Base-by-base conservation (phyloP, 2,329 filamentous ascomycete genomes). In the Pseudocercospora pini-densiflorae region DNA sequence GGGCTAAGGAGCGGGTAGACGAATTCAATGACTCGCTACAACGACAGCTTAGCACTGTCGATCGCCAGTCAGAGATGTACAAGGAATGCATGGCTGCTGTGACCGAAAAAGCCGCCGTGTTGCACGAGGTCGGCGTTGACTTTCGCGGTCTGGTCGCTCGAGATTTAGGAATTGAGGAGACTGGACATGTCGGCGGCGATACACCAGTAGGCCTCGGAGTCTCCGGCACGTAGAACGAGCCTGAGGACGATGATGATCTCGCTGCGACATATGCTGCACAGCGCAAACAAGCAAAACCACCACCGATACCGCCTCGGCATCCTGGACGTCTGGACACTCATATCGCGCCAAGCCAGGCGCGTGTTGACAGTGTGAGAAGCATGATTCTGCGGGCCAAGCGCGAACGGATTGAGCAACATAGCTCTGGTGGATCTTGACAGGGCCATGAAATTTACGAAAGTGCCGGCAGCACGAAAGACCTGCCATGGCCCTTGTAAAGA, bases 1-100 rank as follows among this genome's bases (percentile, higher is more conserved):
- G 95, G 95, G 94, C 93, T n/a, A 98, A 97, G 79, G 91, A 95
- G 73, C 90, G 97, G 77, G 89, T 98, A 1, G 94, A 97, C 73
- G 89, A 89, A 1, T 98, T 98, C 83, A 98, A 97, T 74, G 85
- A 85, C 54, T 89, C 95, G 59, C 83, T 99, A 43, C 88, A 86
- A 40, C 85, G 94, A 66, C 95, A 98, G 80, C 83, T 99, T 68
- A 96, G 93, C 80, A 93, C 92, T 76, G 91, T 95, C 2, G 90
- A 96, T 67, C 86, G 84, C 59, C 89, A 87, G n/a, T 90, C 90
- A 14, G 85, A 88, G 53, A 86, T 92, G 1, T 97, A 93, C 92
- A 87, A 86, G 61, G 87, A 92, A 74, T 98, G 95, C 79, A 89
- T 97, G 82, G 88, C 90, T 51, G 87, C 91, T 71, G 93, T 94